A percentile compares a stretch with the other conserved stretches of the same genome.
phyloP scores from a whole-genome alignment of 371 early-diverging fungal genomes.

The Entomophthora muscae region DNA sequence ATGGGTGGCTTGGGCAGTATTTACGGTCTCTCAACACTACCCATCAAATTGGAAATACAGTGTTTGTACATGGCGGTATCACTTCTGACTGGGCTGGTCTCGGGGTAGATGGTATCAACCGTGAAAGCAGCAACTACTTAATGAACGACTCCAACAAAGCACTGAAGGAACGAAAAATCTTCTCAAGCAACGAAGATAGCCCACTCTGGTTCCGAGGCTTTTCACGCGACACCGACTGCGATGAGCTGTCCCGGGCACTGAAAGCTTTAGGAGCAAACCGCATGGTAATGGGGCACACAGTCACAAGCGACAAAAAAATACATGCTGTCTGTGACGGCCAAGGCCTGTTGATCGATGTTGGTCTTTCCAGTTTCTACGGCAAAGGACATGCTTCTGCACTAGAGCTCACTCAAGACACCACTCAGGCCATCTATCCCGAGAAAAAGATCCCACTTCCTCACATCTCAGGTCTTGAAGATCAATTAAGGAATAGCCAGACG shows the following conservation, averaged over 20 bases:
- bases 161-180: neutral
- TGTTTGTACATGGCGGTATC: conserved; percentile 62
- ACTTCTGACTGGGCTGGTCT: conserved; percentile 22
- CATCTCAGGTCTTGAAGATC: too few species aligned
- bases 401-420: neutral
- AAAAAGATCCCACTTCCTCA: neutral
- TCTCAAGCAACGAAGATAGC: conserved; percentile 16
- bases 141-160: neutral
- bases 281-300: conserved; percentile 62
- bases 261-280: conserved; percentile 31
- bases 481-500: too few species aligned
- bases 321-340: conserved; percentile 38
- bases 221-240: conserved; percentile 39
- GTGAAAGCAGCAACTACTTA: neutral
- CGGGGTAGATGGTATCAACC: conserved; percentile 15
- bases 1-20: conserved; percentile 46
- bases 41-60: conserved; percentile 33
- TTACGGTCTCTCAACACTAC: conserved; percentile 31
- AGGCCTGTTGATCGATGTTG: conserved; percentile 49
- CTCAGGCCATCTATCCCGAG: conserved; percentile 4
- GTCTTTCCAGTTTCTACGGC: conserved; percentile 39
- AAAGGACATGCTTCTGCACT: conserved; percentile 17
- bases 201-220: conserved; percentile 47
- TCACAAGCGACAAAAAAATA: conserved; percentile 36
- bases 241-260: conserved; percentile 27